Base-by-base conservation (phyloP, 768 basidiomycete species). In the Xerocomellus chrysenteron region DNA sequence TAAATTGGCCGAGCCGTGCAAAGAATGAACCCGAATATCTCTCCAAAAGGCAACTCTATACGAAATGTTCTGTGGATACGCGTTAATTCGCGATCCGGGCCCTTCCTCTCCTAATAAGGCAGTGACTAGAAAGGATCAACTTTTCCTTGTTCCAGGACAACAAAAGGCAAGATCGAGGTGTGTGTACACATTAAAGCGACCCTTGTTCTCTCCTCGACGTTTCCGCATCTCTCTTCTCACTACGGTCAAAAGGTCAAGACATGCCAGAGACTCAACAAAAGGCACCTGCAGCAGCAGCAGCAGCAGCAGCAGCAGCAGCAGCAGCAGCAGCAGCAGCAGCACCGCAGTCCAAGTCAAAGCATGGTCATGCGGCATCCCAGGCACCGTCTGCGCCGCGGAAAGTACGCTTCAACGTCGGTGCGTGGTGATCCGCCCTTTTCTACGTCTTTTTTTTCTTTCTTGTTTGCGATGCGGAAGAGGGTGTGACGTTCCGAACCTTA, bases 361-460 rank as follows among this genome's bases (percentile, higher is more conserved):
- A 81, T 21, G 56, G 70, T n/a, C 76, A 80, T 61, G 73, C 75
- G 1, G 61, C 78, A 21, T 75, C 80, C 4, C 79, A 80, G 57
- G 74, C 76, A 17, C 73, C 74, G 32, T 64, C 81, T 42, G 82
- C 88, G 14, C 88, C 90, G 21, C 81, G 90, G 65, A 92, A 92
- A 79, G 90, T 92, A 47, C 84, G 90, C 58, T 92, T 92, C 79
- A 92, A 92, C 76, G 90, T 92, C 64, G 90, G 90, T 84, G 50
- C 63, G 76, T 70, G 5, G 5, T 19, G 37, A 55, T 61, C 44
- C 35, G 7, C 24, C 36, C 40, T 3, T 43, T 4, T 42, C 44
- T 21, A 8, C 30, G 11, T 42, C 37, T 39, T 21, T 35, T 30
- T 37, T 19, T 21, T 14, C 19, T 21, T 47, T 6, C 26, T 26